phyloP scores from a whole-genome alignment of 495 filamentous ascomycete genomes.

The Xylaria acuta region DNA sequence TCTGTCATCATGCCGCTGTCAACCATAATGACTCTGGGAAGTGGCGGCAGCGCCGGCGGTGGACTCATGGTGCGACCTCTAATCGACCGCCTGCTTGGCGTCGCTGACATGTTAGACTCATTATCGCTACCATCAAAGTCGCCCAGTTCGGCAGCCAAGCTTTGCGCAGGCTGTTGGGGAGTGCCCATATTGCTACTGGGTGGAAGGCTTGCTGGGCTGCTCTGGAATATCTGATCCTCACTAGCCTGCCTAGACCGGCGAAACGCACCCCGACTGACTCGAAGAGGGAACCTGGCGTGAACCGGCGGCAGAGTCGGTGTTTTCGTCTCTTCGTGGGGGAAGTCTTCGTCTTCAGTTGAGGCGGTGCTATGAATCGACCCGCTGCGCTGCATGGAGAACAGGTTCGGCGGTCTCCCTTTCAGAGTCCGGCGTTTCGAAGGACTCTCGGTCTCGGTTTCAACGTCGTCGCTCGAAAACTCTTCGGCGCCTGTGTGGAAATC shows the following conservation, averaged over 20 bases:
- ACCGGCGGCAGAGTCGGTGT: slow-evolving; percentile 67
- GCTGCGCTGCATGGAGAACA: slow-evolving; percentile 44
- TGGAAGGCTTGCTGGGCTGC: slow-evolving; percentile 63
- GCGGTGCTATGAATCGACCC: slow-evolving; percentile 86
- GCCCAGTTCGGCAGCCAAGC: slow-evolving; percentile 87
- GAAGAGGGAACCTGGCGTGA: slow-evolving; percentile 69
- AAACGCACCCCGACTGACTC: slow-evolving; percentile 66
- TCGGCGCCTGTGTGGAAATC: slow-evolving; percentile 92
- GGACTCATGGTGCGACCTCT: slow-evolving; percentile 56
- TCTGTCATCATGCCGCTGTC: slow-evolving; percentile 92
- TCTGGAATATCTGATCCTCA: slow-evolving; percentile 61
- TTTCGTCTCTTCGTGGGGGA: slow-evolving; percentile 50
- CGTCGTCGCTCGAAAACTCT: slow-evolving; percentile 79
- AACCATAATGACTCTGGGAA: slow-evolving; percentile 67
- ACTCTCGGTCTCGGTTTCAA: slow-evolving; percentile 86
- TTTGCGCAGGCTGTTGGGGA: slow-evolving; percentile 70
- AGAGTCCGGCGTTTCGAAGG: slow-evolving; percentile 54
- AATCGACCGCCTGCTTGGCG: slow-evolving; percentile 54
- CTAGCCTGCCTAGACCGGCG: slow-evolving; percentile 70
- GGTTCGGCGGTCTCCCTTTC: slow-evolving; percentile 41
- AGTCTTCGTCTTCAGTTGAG: slow-evolving; percentile 83
- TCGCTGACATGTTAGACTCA: slow-evolving; percentile 55
- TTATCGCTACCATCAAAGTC: slow-evolving; percentile 72
- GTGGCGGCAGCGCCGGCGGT: slow-evolving; percentile 59
- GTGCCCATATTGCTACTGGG: slow-evolving; percentile 55